Evolutionary conservation across 306 rosid species (phyloP).

Genomic region (Rubus idaeus): DNA sequence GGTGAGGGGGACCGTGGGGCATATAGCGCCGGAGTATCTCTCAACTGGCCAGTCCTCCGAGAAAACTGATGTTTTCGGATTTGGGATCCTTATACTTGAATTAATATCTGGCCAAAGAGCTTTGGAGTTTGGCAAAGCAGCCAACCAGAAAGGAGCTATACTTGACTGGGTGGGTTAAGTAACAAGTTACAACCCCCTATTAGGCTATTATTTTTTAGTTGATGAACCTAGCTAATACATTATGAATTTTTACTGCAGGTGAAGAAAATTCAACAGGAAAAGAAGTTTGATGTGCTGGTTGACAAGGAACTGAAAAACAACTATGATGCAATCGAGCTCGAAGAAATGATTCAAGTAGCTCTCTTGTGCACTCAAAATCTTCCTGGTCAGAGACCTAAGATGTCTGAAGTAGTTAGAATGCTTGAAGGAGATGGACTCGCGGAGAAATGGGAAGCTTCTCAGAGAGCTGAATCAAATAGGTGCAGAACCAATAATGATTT

Average conservation of each 20-base stretch:
- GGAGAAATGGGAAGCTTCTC: slow-evolving; percentile 97
- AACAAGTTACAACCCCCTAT: background rate
- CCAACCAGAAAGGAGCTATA: slow-evolving; percentile 91
- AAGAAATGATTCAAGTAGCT: slow-evolving; percentile 87
- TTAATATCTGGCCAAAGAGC: slow-evolving; percentile 89
- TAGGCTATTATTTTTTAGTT: background rate
- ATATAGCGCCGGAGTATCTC: slow-evolving; percentile 96
- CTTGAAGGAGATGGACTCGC: slow-evolving; percentile 99
- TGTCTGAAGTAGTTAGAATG: slow-evolving; percentile 97
- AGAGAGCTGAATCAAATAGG: slow-evolving; percentile 75
- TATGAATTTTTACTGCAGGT: slow-evolving; percentile 51
- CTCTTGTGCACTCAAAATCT: slow-evolving; percentile 82
- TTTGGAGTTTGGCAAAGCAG: slow-evolving; percentile 85
- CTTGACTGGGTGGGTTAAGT: slow-evolving; percentile 82
- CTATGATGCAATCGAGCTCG: slow-evolving; percentile 79
- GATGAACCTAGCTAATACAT: background rate
- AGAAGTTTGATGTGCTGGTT: slow-evolving; percentile 73
- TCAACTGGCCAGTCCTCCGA: slow-evolving; percentile 98
- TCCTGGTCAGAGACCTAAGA: slow-evolving; percentile 83
- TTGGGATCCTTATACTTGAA: slow-evolving; percentile 91
- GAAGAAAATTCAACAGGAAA: slow-evolving; percentile 82
- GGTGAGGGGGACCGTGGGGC: slow-evolving; percentile 97
- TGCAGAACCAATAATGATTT: slow-evolving; percentile 70
- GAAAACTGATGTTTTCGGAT: slow-evolving; percentile 96
- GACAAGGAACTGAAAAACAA: slow-evolving; percentile 70